Evolutionary conservation across 2,329 filamentous ascomycete genomes (phyloP).

Genomic region (Cylindrodendrum hubeiense): DNA sequence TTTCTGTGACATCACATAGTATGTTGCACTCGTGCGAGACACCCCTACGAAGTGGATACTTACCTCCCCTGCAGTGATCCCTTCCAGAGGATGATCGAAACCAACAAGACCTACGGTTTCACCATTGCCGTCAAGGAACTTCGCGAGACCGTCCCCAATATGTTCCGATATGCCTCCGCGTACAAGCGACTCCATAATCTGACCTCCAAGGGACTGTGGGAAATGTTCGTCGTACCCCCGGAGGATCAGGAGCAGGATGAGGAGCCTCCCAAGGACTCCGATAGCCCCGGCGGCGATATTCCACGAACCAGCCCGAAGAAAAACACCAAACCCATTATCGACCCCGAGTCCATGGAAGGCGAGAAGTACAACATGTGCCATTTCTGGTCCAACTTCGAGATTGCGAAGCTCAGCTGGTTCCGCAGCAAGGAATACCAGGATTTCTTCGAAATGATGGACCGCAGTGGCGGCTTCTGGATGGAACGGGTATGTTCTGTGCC

Average conservation of each 20-base stretch:
- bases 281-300: constrained; percentile 81
- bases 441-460: constrained; percentile 99
- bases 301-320: constrained; percentile 79
- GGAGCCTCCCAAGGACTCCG: constrained; percentile 70
- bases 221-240: constrained; percentile 93
- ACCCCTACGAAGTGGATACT: constrained; percentile 5
- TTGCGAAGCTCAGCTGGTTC: constrained; percentile 95
- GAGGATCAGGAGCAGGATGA: constrained; percentile 73
- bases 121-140: constrained; percentile 99
- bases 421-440: constrained; percentile 97
- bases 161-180: constrained; percentile 98
- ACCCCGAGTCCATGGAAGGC: constrained; percentile 94
- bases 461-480: constrained; percentile 98
- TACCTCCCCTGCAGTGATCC: constrained; percentile 74
- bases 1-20: constrained; percentile 99
- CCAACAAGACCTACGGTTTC: constrained; percentile 98
- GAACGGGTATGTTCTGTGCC: constrained; percentile 76
- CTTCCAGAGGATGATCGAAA: constrained; percentile 92
- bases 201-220: constrained; percentile 93
- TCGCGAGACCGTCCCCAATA: constrained; percentile 97
- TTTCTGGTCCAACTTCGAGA: constrained; percentile 99
- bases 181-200: constrained; percentile 95
- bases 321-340: constrained; percentile 81
- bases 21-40: constrained; percentile 41
- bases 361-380: constrained; percentile 99